Conservation (phyloP, 208 protist genomes). For the Leishmania guyanensis region DNA sequence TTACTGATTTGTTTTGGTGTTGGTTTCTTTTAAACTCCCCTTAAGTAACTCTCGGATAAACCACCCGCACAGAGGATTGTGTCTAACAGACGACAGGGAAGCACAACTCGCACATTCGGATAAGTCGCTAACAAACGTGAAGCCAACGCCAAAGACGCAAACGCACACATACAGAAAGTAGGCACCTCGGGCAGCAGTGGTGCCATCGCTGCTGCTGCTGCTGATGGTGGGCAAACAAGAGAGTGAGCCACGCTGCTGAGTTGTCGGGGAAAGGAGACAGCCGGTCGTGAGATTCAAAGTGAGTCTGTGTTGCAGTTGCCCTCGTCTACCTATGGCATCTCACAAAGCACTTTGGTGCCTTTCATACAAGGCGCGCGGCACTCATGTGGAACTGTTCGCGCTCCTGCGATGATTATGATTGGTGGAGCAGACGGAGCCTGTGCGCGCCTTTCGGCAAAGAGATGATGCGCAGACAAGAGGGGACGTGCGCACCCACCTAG, state of each 20-base stretch:
- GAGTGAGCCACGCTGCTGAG: background rate
- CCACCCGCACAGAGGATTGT: background rate
- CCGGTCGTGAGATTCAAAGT: background rate
- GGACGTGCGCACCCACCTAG: background rate
- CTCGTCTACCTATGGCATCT: background rate
- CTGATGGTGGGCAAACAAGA: background rate
- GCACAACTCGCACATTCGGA: background rate
- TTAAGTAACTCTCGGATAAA: slow-evolving; percentile 5
- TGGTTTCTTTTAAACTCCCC: background rate
- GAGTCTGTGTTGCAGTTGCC: background rate
- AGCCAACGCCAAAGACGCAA: background rate
- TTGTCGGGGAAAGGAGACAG: background rate
- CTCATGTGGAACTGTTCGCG: background rate
- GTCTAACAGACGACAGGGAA: background rate
- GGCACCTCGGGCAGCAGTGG: background rate
- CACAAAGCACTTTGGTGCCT: background rate
- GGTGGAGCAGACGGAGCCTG: background rate
- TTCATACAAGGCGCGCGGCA: background rate
- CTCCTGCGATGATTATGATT: background rate
- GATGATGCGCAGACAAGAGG: background rate
- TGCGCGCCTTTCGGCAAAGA: background rate
- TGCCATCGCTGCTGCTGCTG: background rate
- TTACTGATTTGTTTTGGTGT: background rate
- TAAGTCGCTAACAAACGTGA: slow-evolving; percentile 12
- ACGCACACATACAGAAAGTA: background rate